These are phyloP conservation scores for Wallacemonas sp. DNA, from an alignment of 208 protist genomes.

Conservation along the genomic window DNA sequence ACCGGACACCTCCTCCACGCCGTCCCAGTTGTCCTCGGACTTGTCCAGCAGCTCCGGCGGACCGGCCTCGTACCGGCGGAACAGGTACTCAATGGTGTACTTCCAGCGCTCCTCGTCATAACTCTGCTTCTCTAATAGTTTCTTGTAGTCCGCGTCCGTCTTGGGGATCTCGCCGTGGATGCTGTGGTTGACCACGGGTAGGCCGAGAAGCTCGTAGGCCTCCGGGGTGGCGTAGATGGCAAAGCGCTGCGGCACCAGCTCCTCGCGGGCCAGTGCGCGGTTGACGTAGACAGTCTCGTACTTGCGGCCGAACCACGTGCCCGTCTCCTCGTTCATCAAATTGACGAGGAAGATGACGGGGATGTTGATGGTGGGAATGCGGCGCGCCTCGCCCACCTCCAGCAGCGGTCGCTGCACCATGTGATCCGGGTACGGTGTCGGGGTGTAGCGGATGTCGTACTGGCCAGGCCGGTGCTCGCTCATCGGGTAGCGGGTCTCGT, in stretches of 20 bases:
- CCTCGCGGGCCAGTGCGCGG: constrained; percentile 63
- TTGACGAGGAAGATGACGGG: constrained; percentile 89
- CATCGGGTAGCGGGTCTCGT: constrained; percentile 86
- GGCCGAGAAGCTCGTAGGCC: constrained; percentile 77
- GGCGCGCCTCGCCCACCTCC: constrained; percentile 82
- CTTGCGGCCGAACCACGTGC: constrained; percentile 76
- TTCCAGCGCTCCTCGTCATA: constrained; percentile 91
- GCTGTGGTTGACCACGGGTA: constrained; percentile 77
- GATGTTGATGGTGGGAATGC: constrained; percentile 72
- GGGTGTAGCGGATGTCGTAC: constrained; percentile 88
- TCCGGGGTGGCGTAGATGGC: constrained; percentile 90
- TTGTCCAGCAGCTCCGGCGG: constrained; percentile 80
- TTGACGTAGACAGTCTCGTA: constrained; percentile 88
- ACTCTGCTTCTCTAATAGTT: constrained; percentile 83
- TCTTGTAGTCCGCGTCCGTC: constrained; percentile 71
- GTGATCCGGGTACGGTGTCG: constrained; percentile 74
- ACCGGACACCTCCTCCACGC: constrained; percentile 31
- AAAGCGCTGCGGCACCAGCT: constrained; percentile 85
- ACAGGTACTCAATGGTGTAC: constrained; percentile 90
- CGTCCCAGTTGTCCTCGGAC: constrained; percentile 49
- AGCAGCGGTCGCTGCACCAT: constrained; percentile 73
- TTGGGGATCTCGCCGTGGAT: constrained; percentile 88
- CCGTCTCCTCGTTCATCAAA: constrained; percentile 68
- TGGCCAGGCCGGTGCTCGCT: constrained; percentile 66
- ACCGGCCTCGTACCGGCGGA: constrained; percentile 81